These are phyloP conservation scores for Arthrobotrys megalospora DNA, from an alignment of 2,329 filamentous ascomycete genomes.

Conservation along the genomic window DNA sequence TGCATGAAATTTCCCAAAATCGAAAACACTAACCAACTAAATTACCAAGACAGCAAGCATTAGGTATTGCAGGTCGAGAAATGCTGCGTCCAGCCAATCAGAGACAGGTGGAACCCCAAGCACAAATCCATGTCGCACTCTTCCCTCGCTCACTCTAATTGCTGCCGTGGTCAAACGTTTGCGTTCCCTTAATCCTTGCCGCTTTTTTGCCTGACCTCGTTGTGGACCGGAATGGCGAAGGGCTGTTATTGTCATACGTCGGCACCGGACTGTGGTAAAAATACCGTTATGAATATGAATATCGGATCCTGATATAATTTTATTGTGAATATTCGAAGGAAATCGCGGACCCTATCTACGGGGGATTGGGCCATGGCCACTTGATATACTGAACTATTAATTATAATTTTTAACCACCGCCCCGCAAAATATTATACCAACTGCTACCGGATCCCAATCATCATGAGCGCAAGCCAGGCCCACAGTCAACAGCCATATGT, in stretches of 20 bases:
- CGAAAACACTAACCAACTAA: constrained; percentile 15
- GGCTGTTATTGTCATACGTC: neutral
- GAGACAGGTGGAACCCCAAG: constrained; percentile 34
- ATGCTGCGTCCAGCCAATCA: constrained; percentile 40
- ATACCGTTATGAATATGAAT: too few relatives aligned
- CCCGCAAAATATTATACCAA: too few relatives aligned
- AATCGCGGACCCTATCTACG: too few relatives aligned
- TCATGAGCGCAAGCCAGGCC: too few relatives aligned
- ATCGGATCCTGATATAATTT: too few relatives aligned
- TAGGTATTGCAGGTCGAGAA: constrained; percentile 23
- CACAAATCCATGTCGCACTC: constrained; percentile 49
- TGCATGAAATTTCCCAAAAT: constrained; percentile 7
- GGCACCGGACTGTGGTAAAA: neutral
- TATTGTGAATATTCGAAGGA: too few relatives aligned
- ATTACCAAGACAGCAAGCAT: constrained; percentile 31
- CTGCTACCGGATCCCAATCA: too few relatives aligned
- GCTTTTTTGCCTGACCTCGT: constrained; percentile 5
- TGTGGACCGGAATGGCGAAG: constrained; percentile 9
- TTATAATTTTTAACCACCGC: too few relatives aligned
- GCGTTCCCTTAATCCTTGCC: constrained; percentile 51
- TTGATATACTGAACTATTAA: too few relatives aligned
- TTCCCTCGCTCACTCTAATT: constrained; percentile 16
- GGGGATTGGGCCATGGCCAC: too few relatives aligned
- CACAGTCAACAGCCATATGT: too few relatives aligned
- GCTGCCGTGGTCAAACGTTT: constrained; percentile 53